These are phyloP conservation scores for Clarireedia hainanense DNA, from an alignment of 2,329 filamentous ascomycete genomes.

Conservation along the genomic window DNA sequence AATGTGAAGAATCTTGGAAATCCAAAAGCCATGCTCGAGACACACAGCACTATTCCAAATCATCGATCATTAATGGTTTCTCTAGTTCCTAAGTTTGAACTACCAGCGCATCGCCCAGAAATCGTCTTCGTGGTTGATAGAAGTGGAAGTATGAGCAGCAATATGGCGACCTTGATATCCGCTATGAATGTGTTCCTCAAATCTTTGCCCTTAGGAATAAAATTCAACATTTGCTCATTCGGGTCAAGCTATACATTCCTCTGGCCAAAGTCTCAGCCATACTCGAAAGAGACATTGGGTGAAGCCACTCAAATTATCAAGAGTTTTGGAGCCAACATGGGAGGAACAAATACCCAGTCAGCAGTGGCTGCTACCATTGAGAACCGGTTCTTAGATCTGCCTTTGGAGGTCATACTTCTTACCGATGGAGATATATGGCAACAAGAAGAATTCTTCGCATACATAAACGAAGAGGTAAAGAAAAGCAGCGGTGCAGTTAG, in stretches of 20 bases:
- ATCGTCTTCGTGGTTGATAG: conserved; percentile 68
- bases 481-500: conserved; percentile 38
- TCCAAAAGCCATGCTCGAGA: conserved; percentile 60
- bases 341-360: conserved; percentile 45
- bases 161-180: conserved; percentile 44
- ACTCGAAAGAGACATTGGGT: conserved; percentile 37
- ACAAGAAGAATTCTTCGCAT: conserved; percentile 35
- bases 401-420: conserved; percentile 46
- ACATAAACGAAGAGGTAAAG: conserved; percentile 36
- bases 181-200: conserved; percentile 58
- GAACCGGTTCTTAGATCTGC: conserved; percentile 36
- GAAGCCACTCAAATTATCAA: conserved; percentile 37
- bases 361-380: conserved; percentile 39
- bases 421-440: conserved; percentile 50
- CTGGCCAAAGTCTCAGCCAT: conserved; percentile 40
- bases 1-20: conserved; percentile 49
- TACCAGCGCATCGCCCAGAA: conserved; percentile 48
- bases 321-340: conserved; percentile 38
- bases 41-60: conserved; percentile 50
- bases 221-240: conserved; percentile 67
- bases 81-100: conserved; percentile 60
- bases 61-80: conserved; percentile 64
- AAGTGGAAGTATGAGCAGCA: conserved; percentile 55
- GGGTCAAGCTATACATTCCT: conserved; percentile 41
- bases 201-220: conserved; percentile 53